These are phyloP conservation scores for Pseudocercospora musae DNA, from an alignment of 2,329 filamentous ascomycete genomes.

Conservation along the genomic window DNA sequence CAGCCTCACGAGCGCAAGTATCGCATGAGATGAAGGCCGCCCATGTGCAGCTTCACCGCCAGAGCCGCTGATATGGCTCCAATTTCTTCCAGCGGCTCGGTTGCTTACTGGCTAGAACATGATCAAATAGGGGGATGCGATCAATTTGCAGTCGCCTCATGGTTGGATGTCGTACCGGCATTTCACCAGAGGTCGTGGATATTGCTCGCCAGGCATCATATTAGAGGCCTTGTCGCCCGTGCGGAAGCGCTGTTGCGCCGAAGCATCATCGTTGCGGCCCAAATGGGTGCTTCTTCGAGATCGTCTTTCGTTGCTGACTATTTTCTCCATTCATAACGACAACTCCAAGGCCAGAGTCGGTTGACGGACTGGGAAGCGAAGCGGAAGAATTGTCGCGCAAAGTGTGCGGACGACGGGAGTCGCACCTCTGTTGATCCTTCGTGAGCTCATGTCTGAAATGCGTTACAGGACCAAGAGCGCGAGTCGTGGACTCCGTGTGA, in stretches of 20 bases:
- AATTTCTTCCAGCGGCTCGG: no score
- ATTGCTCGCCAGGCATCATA: not conserved
- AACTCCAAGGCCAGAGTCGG: not conserved
- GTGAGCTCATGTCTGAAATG: not conserved
- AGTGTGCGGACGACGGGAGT: not conserved
- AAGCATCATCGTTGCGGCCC: not conserved
- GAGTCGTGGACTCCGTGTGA: not conserved
- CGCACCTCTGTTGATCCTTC: not conserved
- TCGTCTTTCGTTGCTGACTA: not conserved
- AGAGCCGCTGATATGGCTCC: no score
- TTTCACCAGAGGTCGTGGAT: not conserved
- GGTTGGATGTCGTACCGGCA: not conserved
- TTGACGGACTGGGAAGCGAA: no score
- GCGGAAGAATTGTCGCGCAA: not conserved
- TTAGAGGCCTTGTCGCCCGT: not conserved
- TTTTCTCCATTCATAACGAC: not conserved
- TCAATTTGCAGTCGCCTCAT: not conserved
- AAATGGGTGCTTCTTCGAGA: not conserved
- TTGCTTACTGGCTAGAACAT: no score
- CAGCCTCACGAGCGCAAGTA: not conserved
- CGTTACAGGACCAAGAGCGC: not conserved
- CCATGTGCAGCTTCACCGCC: not conserved
- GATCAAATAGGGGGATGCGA: not conserved
- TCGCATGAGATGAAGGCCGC: not conserved
- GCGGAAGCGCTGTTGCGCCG: not conserved